Evolutionary conservation across 78 protist species (phyloP).

Genomic region (Dictyostelium discoideum): DNA sequence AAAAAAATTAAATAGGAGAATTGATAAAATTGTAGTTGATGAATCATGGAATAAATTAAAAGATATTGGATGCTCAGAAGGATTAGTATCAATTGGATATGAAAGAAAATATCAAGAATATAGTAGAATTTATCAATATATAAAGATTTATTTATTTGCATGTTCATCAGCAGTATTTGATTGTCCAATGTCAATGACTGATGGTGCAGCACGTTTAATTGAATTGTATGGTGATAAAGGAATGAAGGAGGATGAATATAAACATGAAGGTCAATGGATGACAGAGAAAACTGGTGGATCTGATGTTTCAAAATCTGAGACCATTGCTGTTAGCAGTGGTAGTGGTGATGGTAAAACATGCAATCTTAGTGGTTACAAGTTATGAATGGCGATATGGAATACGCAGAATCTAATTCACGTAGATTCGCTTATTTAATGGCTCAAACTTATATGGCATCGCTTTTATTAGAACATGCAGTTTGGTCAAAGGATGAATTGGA

Average conservation of each 20-base stretch:
- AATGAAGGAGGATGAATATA: background rate
- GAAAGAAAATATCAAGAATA: slow-evolving; percentile 60
- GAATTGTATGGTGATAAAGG: slow-evolving; percentile 54
- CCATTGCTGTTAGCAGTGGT: slow-evolving; percentile 25
- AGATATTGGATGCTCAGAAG: slow-evolving; percentile 80
- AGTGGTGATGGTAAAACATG: background rate
- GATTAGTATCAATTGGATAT: slow-evolving; percentile 77
- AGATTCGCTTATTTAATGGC: slow-evolving; percentile 36
- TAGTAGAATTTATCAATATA: slow-evolving; percentile 74
- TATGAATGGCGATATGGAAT: slow-evolving; percentile 28
- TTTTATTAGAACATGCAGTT: slow-evolving; percentile 57
- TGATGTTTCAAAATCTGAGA: slow-evolving; percentile 79
- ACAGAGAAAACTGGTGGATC: slow-evolving; percentile 89
- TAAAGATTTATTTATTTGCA: slow-evolving; percentile 81
- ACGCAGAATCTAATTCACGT: slow-evolving; percentile 55
- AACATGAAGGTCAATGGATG: slow-evolving; percentile 90
- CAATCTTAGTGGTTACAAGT: slow-evolving; percentile 73
- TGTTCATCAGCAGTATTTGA: slow-evolving; percentile 78
- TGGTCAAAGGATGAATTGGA: slow-evolving; percentile 39
- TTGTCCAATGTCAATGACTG: slow-evolving; percentile 88
- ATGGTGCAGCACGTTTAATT: slow-evolving; percentile 81
- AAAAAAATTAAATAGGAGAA: slow-evolving; percentile 13
- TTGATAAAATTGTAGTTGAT: slow-evolving; percentile 72
- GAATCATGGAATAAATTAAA: slow-evolving; percentile 79
- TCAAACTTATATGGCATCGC: slow-evolving; percentile 58